Evolutionary conservation across 352 stramenopile genomes (phyloP), one percentile per base, ranked within the genome.

Genomic region (Phytophthora colocasiae): DNA sequence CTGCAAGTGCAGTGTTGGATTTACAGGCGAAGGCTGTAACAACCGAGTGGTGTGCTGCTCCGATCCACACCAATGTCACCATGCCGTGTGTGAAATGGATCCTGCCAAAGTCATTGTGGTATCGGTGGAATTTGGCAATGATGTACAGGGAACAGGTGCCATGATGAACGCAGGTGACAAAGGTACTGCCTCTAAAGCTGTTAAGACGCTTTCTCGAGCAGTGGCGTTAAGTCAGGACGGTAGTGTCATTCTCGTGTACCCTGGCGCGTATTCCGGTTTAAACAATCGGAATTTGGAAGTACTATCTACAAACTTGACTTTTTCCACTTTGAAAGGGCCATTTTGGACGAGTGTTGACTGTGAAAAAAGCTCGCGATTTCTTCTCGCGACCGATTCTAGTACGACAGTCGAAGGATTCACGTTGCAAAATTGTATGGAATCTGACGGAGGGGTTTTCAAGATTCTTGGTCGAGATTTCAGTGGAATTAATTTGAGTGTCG

Each of bases 1-100:
- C 2, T 92, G 84, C 36, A 71, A 57, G 14, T 92, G 84, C 51
- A 91, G 68, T 31, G 77, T 89, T n/a, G 84, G 84, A 6, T 90
- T 91, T 58, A 89, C 77, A 4, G 80, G 84, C 0, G 84, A 92
- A 73, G 78, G 59, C 12, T 92, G 84, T 53, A 89, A 65, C 51
- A 91, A 89, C 44, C 72, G 72, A n/a, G 69, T 91, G 1, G 61
- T 90, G 1, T 92, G 84, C 44, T 92, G 84, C 31, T 58, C 56
- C 0, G 70, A 91, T 44, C 53, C 65, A 2, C 19, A 6, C 4
- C 67, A 67, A 0, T 92, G 84, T 17, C 51, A 64, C 17, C 57
- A 91, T 27, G 4, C 40, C 0, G 66, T 90, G 0, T 92, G 84
- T 41, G 51, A 73, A 11, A 38, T 80, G 12, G 57, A 84, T 26